These are phyloP conservation scores for Plasmodium ovale DNA, from an alignment of 169 alveolate species.

Conservation along the genomic window DNA sequence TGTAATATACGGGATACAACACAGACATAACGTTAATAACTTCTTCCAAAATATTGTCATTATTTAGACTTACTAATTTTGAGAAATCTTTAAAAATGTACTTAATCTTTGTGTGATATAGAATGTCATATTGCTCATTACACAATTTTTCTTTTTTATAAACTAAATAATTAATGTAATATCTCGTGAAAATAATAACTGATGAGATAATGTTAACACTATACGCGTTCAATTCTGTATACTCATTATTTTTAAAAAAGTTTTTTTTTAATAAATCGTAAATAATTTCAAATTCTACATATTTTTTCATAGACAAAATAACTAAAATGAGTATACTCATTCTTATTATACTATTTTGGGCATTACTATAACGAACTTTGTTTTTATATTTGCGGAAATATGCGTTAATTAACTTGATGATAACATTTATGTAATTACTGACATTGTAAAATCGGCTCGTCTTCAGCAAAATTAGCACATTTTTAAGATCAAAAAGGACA, in stretches of 20 bases:
- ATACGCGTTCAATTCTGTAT: constrained; percentile 10
- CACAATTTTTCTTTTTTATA: constrained; percentile 60
- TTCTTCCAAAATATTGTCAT: constrained; percentile 31
- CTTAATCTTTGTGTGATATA: constrained; percentile 66
- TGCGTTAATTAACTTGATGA: constrained; percentile 40
- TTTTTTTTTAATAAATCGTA: constrained; percentile 73
- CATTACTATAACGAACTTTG: constrained; percentile 7
- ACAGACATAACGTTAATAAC: constrained; percentile 34
- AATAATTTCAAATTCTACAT: constrained; percentile 73
- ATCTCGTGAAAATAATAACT: constrained; percentile 36
- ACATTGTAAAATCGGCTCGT: constrained; percentile 66
- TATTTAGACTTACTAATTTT: constrained; percentile 27
- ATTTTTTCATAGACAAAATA: constrained; percentile 56
- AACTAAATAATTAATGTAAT: constrained; percentile 46
- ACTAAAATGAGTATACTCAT: constrained; percentile 56
- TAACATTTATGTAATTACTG: constrained; percentile 38
- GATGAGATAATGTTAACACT: constrained; percentile 17
- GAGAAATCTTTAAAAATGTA: constrained; percentile 71
- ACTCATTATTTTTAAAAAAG: constrained; percentile 33
- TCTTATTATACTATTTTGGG: constrained; percentile 48
- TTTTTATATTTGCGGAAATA: constrained; percentile 64
- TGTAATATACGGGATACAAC: constrained; percentile 39
- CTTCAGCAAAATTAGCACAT: constrained; percentile 59
- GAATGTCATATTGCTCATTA: constrained; percentile 66
- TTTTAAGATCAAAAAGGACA: constrained; percentile 57